Evolutionary conservation across 257 asterid genomes (phyloP), one percentile per base, ranked within the genome.

Genomic region (Leonotis leonurus): DNA sequence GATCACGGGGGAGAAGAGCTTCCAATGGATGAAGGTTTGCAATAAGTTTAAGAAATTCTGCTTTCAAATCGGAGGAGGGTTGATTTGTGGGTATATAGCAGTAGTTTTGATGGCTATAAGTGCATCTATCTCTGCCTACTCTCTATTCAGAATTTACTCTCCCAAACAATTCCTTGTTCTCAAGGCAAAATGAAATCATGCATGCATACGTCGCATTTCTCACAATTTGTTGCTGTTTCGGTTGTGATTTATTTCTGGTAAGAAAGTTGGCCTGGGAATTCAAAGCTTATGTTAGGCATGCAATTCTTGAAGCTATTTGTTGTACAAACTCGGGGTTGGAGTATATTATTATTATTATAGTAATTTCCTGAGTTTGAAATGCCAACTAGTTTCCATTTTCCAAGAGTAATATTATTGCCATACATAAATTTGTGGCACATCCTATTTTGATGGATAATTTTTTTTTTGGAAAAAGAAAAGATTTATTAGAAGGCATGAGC

Each of bases 1-100:
- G 29, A 29, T 90, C 5, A 77, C 71, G n/a, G 96, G 96, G 3
- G 83, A 72, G 30, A 45, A 52, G 26, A 70, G 78, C 20, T 72
- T 90, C 25, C 83, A 82, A 20, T 87, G 95, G 97, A 80, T 78
- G 90, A 83, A 90, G 50, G 2, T 80, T 1, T 90, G 97, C 81
- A 63, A 87, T 39, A 74, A 43, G 43, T 90, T 56, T 33, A 77
- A 67, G 3, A 80, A 83, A 60, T 90, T 87, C 35, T 90, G 97
- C 81, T 0, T 29, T 66, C 96, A 90, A 67, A 76, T 81, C 1
- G 96, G 85, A 0, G 88, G 73, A 9, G 87, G 81, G 2, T 37
- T 85, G 12, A 1, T 57, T 0, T 77, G 88, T 54, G 87, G 92
- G 5, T 60, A 53, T 16, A 8, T 53, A 21, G 93, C 95, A 6